Conservation (phyloP, 2,329 filamentous ascomycete genomes). For the Elsinoe batatas region DNA sequence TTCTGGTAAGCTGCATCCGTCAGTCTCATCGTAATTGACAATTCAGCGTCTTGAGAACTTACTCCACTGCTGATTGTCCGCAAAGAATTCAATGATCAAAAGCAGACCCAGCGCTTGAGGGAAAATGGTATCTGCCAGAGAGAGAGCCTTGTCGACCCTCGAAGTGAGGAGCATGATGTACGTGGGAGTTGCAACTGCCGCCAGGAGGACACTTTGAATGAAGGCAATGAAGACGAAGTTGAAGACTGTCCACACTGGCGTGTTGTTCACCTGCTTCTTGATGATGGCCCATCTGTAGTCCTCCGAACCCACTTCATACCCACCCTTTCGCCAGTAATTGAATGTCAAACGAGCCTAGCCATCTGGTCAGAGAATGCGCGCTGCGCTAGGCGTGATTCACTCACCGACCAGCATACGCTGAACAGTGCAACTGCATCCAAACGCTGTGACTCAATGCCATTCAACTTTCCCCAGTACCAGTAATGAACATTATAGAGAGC, state of each 20-base stretch:
- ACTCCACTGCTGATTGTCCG: constrained; percentile 91
- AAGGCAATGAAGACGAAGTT: constrained; percentile 86
- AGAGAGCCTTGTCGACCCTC: constrained; percentile 43
- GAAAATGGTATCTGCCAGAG: constrained; percentile 48
- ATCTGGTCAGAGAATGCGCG: neutral
- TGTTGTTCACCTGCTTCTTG: constrained; percentile 51
- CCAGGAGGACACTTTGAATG: constrained; percentile 64
- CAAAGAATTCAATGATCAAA: constrained; percentile 62
- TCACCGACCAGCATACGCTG: constrained; percentile 55
- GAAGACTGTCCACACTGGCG: constrained; percentile 63
- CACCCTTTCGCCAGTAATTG: constrained; percentile 95
- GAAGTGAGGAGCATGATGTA: constrained; percentile 70
- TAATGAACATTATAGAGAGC: constrained; percentile 81
- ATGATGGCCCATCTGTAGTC: constrained; percentile 90
- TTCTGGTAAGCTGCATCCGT: constrained; percentile 56
- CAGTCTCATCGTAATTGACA: neutral
- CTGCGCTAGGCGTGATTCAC: neutral
- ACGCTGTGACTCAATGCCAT: constrained; percentile 58
- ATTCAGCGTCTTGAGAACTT: constrained; percentile 15
- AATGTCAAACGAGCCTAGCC: constrained; percentile 70
- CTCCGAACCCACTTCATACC: constrained; percentile 79
- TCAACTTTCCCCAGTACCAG: constrained; percentile 67
- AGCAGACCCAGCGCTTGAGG: constrained; percentile 46
- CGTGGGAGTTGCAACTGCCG: constrained; percentile 65
- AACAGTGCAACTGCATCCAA: constrained; percentile 64